Conservation (phyloP, 108 stramenopile genomes). For the Epipyxis sp. region DNA sequence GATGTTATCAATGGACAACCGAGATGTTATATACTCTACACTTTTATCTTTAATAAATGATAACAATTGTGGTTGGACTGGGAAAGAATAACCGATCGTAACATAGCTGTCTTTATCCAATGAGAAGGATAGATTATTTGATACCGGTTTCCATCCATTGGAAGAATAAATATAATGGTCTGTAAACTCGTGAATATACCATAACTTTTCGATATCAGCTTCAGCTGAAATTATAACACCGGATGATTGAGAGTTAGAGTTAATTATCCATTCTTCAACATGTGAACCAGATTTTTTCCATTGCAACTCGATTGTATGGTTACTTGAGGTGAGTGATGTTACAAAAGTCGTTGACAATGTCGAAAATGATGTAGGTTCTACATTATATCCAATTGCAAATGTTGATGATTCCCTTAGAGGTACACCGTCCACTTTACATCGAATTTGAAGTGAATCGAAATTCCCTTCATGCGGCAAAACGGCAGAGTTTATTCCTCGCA, state of each 20-base stretch:
- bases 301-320: neutral
- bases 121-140: neutral
- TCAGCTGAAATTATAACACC: neutral
- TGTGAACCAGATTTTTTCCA: slow-evolving; percentile 17
- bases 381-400: neutral
- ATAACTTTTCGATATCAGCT: slow-evolving; percentile 3
- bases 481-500: neutral
- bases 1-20: neutral
- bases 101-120: neutral
- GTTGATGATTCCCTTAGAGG: neutral
- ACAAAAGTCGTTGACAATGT: slow-evolving; percentile 11
- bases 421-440: slow-evolving; percentile 18
- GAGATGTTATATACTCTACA: slow-evolving; percentile 8
- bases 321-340: neutral
- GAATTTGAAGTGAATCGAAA: neutral
- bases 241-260: neutral
- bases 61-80: neutral
- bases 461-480: neutral
- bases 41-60: slow-evolving; percentile 26
- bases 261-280: slow-evolving; percentile 1
- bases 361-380: neutral
- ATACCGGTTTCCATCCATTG: neutral
- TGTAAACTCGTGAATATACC: neutral
- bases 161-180: neutral
- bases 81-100: neutral